These are phyloP conservation scores for Naganishia kalamii DNA, from an alignment of 768 basidiomycete genomes.

Conservation along the genomic window DNA sequence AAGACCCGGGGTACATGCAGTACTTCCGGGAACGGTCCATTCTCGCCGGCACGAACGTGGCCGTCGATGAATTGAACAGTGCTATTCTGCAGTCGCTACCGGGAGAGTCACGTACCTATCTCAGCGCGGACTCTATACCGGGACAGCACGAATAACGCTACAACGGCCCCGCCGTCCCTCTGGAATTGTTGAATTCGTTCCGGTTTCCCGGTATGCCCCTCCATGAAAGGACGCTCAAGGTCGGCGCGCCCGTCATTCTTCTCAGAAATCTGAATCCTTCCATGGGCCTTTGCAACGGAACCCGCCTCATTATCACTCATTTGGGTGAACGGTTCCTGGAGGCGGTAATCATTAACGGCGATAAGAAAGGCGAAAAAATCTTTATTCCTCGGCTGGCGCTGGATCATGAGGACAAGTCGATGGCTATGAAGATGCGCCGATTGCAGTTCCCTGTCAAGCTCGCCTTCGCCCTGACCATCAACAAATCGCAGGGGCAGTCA, in stretches of 20 bases:
- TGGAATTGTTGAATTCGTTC: constrained; percentile 50
- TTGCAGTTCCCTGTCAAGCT: constrained; percentile 51
- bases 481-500: constrained; percentile 54
- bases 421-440: constrained; percentile 31
- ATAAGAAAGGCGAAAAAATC: constrained; percentile 19
- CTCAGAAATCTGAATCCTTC: constrained; percentile 50
- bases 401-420: constrained; percentile 23
- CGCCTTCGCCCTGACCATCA: constrained; percentile 53
- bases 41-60: too few relatives aligned
- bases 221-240: constrained; percentile 44
- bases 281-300: constrained; percentile 50
- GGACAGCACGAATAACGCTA: too few relatives aligned
- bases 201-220: constrained; percentile 49
- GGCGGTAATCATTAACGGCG: neutral
- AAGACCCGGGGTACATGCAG: too few relatives aligned
- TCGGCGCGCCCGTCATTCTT: constrained; percentile 48
- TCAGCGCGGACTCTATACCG: too few relatives aligned
- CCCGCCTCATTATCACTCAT: constrained; percentile 38
- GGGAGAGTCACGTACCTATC: too few relatives aligned
- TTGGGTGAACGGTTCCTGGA: constrained; percentile 45
- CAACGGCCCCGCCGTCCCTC: neutral
- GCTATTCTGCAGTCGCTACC: too few relatives aligned
- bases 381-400: constrained; percentile 50
- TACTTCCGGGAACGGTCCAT: too few relatives aligned
- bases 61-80: too few relatives aligned